Conservation (phyloP, 495 filamentous ascomycete species). For the Lophium mytilinum region DNA sequence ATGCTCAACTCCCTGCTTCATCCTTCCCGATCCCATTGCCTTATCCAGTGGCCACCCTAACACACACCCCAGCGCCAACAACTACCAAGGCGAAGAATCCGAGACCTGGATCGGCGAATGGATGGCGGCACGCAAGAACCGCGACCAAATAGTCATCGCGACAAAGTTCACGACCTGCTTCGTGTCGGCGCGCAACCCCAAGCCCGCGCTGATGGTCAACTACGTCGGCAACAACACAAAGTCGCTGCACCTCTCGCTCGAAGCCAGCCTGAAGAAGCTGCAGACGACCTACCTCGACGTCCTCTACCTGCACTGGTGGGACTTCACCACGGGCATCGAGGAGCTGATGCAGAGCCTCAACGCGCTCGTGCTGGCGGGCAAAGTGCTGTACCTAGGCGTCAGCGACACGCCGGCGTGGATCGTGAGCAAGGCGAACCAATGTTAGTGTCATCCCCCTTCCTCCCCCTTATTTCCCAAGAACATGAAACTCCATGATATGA, state of each 20-base stretch:
- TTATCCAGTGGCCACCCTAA: neutral
- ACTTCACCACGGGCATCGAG: conserved; percentile 32
- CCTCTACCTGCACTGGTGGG: conserved; percentile 38
- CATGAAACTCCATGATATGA: no score
- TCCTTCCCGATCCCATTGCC: neutral
- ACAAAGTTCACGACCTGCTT: conserved; percentile 54
- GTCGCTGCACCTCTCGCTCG: conserved; percentile 47
- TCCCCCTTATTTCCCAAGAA: conserved; percentile 6
- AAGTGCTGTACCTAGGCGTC: conserved; percentile 36
- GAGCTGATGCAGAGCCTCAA: conserved; percentile 36
- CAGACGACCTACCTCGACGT: conserved; percentile 60
- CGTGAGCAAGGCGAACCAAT: conserved; percentile 32
- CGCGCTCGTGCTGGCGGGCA: conserved; percentile 28
- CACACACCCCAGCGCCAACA: conserved; percentile 9
- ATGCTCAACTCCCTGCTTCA: neutral
- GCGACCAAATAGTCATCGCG: conserved; percentile 60
- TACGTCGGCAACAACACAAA: conserved; percentile 42
- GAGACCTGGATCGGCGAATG: conserved; percentile 73
- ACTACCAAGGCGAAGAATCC: conserved; percentile 62
- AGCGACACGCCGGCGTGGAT: conserved; percentile 37
- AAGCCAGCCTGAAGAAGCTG: conserved; percentile 50
- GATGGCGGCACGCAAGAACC: conserved; percentile 47
- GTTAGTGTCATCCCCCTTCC: conserved; percentile 1
- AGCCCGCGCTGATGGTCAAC: conserved; percentile 3
- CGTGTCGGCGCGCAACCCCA: neutral